These are phyloP conservation scores for Gymnopilus dilepis DNA, from an alignment of 768 basidiomycete genomes.

Conservation along the genomic window DNA sequence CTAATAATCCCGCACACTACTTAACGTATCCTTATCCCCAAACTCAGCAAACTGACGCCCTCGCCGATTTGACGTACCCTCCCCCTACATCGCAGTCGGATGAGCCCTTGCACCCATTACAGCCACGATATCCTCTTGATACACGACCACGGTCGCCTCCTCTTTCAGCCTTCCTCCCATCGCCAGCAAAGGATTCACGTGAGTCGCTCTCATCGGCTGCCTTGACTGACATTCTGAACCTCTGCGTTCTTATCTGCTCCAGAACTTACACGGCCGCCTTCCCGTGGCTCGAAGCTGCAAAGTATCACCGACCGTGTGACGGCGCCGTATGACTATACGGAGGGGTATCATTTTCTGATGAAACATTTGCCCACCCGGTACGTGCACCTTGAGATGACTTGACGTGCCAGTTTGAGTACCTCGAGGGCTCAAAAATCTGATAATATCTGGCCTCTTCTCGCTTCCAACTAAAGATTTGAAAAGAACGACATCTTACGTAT, in stretches of 20 bases:
- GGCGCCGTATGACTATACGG: conserved; percentile 90
- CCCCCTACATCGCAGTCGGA: conserved; percentile 36
- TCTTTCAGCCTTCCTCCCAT: conserved; percentile 36
- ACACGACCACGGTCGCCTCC: conserved; percentile 46
- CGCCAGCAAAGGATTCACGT: conserved; percentile 37
- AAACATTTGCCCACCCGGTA: conserved; percentile 86
- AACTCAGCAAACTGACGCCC: conserved; percentile 39
- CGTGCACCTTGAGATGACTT: conserved; percentile 47
- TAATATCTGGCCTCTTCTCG: conserved; percentile 20
- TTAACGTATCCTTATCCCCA: conserved; percentile 54
- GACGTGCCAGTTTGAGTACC: conserved; percentile 44
- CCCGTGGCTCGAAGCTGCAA: conserved; percentile 49
- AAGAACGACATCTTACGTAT: conserved; percentile 95
- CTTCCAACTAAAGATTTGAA: conserved; percentile 71
- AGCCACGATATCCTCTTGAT: conserved; percentile 60
- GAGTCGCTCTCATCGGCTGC: conserved; percentile 45
- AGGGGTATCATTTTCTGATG: conserved; percentile 97
- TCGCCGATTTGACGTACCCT: conserved; percentile 46
- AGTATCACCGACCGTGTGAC: conserved; percentile 70
- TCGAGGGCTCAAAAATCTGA: conserved; percentile 49
- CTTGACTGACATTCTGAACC: conserved; percentile 45
- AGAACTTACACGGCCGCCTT: conserved; percentile 36
- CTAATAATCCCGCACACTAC: conserved; percentile 45
- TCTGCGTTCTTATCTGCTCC: conserved; percentile 42
- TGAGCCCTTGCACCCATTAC: conserved; percentile 48